Percentiles rank a stretch among this genome's conserved stretches.
Evolutionary conservation across 148 eudicot genomes (phyloP).

Genomic region (Rhododendron mucronatum): DNA sequence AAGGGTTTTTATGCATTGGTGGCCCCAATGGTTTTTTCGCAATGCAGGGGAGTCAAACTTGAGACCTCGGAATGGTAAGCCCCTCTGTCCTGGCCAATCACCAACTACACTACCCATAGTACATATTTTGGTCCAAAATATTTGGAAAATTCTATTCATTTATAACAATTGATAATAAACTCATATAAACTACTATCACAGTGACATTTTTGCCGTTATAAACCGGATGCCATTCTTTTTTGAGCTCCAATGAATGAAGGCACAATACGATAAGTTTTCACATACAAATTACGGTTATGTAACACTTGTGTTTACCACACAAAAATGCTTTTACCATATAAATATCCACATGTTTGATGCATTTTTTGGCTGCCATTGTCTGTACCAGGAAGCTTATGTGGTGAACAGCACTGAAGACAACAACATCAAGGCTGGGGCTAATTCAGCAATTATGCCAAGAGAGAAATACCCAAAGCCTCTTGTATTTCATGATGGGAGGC

Average conservation of each 20-base stretch:
- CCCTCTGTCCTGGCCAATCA: no score
- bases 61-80: no score
- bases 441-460: slow-evolving; percentile 44
- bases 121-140: not conserved
- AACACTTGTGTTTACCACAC: not conserved
- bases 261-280: not conserved
- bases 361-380: not conserved
- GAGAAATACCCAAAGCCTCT: slow-evolving; percentile 76
- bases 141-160: not conserved
- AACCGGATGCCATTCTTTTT: not conserved
- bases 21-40: no score
- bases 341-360: not conserved
- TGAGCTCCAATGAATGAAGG: not conserved
- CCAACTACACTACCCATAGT: not conserved
- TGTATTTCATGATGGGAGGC: slow-evolving; percentile 86
- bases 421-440: slow-evolving; percentile 12
- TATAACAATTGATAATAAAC: not conserved
- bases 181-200: not conserved
- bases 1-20: no score
- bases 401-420: slow-evolving; percentile 49
- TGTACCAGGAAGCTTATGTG: slow-evolving; percentile 67
- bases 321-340: not conserved
- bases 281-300: not conserved
- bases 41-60: no score
- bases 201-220: not conserved